Conservation (phyloP, 805 yeast genomes). For the Wickerhamomyces canadensis region DNA sequence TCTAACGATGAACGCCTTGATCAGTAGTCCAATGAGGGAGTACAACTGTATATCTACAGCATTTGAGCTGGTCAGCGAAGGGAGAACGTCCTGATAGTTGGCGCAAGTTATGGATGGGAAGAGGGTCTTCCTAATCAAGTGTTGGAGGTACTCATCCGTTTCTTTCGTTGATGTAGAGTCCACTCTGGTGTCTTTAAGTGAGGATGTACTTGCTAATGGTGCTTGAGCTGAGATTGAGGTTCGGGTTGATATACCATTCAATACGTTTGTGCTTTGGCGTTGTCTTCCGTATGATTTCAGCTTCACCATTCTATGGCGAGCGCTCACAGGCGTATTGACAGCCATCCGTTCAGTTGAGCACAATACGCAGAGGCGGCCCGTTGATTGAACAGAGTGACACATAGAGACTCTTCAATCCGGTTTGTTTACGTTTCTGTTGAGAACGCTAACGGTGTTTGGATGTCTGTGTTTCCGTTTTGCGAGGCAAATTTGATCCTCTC, state of each 20-base stretch:
- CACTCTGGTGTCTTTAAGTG: too few species aligned
- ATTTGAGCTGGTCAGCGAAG: slow-evolving; percentile 34
- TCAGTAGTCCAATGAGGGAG: slow-evolving; percentile 39
- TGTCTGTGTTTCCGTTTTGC: too few species aligned
- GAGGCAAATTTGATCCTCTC: too few species aligned
- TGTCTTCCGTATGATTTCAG: slow-evolving; percentile 4
- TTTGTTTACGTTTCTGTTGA: too few species aligned
- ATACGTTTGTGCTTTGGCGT: not conserved
- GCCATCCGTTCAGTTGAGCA: too few species aligned
- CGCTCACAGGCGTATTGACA: slow-evolving; percentile 1
- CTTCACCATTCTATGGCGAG: slow-evolving; percentile 13
- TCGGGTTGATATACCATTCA: too few species aligned
- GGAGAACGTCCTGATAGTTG: slow-evolving; percentile 25
- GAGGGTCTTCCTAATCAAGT: slow-evolving; percentile 22
- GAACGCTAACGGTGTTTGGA: too few species aligned
- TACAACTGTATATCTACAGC: slow-evolving; percentile 40
- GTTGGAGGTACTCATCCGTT: slow-evolving; percentile 22
- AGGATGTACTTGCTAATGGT: not conserved
- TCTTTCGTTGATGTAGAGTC: slow-evolving; percentile 16
- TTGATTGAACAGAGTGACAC: not conserved
- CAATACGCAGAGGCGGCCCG: not conserved
- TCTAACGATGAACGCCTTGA: slow-evolving; percentile 39
- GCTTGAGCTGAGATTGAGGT: too few species aligned
- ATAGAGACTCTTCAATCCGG: too few species aligned
- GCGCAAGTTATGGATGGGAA: slow-evolving; percentile 17